A percentile compares a stretch with the other conserved stretches of the same genome.
Conservation (phyloP, 176 grass and related monocot species). For the Miscanthus lutarioriparius region DNA sequence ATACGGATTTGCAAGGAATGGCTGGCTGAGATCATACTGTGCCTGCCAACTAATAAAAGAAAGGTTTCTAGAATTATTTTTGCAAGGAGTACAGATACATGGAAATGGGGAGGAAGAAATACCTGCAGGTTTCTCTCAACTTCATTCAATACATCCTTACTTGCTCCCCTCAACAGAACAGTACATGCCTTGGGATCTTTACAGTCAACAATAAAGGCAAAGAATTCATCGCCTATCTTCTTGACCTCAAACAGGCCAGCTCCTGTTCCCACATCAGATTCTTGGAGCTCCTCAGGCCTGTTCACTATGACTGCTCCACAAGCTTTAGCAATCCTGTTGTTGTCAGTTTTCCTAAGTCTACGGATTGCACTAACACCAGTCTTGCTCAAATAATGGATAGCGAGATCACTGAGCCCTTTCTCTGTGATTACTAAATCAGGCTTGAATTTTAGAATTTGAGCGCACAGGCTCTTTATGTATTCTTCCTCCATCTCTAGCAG, state of each 20-base stretch:
- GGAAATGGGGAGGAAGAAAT: conserved; percentile 5
- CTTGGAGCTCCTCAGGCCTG: conserved; percentile 96
- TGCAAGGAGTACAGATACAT: neutral
- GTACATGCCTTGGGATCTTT: conserved; percentile 99
- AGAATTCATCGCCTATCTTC: conserved; percentile 97
- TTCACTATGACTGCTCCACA: conserved; percentile 97
- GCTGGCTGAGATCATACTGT: neutral
- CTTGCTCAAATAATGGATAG: conserved; percentile 92
- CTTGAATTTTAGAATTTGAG: conserved; percentile 93
- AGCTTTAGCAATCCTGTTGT: conserved; percentile 93
- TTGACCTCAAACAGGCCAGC: conserved; percentile 95
- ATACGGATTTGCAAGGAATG: neutral
- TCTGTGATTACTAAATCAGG: conserved; percentile 93
- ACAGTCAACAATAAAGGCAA: conserved; percentile 89
- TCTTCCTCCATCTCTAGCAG: conserved; percentile 98
- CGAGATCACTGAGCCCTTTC: conserved; percentile 94
- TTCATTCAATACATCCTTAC: conserved; percentile 96
- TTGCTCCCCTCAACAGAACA: conserved; percentile 94
- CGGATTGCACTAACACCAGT: conserved; percentile 95
- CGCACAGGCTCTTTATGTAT: conserved; percentile 87
- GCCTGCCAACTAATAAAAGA: neutral
- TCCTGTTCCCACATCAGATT: conserved; percentile 92
- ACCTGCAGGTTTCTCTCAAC: conserved; percentile 98
- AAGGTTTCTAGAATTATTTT: neutral
- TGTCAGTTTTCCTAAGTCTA: conserved; percentile 90